Conservation (phyloP, 2,329 filamentous ascomycete genomes). For the Magnaporthiopsis incrustans region DNA sequence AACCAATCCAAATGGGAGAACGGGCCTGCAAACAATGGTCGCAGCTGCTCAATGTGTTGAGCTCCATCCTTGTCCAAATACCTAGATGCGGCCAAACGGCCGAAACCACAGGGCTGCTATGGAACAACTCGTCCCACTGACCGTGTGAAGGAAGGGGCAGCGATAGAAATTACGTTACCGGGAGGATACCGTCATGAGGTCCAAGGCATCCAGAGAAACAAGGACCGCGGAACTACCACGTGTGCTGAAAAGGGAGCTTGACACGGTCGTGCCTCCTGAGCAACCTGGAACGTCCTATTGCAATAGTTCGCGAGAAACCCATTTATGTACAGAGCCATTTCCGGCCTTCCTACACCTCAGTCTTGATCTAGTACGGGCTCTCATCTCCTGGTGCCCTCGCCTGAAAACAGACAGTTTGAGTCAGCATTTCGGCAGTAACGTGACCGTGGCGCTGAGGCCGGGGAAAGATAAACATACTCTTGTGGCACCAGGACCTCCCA, state of each 20-base stretch:
- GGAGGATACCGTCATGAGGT: no score
- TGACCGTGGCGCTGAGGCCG: background rate
- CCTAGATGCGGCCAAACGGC: background rate
- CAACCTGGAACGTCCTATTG: background rate
- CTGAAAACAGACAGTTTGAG: conserved; percentile 20
- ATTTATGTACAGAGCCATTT: background rate
- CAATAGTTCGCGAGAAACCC: background rate
- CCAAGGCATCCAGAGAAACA: background rate
- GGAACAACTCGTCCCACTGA: background rate
- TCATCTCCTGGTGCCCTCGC: conserved; percentile 48
- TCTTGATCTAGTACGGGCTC: conserved; percentile 33
- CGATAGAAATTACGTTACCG: background rate
- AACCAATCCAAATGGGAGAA: no score
- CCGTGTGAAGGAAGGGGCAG: background rate
- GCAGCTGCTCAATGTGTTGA: background rate
- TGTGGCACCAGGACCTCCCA: conserved; percentile 61
- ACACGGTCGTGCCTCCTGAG: background rate
- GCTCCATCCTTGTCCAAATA: background rate
- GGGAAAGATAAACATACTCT: conserved; percentile 45
- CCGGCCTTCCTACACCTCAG: background rate
- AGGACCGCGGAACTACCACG: background rate
- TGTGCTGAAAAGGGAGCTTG: background rate
- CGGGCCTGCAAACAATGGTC: background rate
- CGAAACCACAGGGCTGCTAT: background rate
- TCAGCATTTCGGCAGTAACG: conserved; percentile 11